Evolutionary conservation across 129 eudicot genomes (phyloP).

Genomic region (Calendula officinalis): DNA sequence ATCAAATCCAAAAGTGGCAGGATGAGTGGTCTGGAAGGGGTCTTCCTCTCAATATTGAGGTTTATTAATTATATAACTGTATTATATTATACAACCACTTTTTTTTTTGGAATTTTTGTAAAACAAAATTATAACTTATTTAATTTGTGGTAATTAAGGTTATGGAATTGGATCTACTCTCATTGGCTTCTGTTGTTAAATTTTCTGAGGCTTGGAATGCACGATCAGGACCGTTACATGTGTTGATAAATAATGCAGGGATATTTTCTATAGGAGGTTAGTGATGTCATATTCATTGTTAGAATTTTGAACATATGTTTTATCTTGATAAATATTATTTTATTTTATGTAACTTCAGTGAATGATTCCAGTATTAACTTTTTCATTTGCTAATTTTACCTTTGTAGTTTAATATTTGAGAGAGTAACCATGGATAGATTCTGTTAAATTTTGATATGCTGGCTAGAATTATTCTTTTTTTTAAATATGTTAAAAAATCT

Average conservation of each 20-base stretch:
- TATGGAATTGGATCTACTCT: constrained; percentile 87
- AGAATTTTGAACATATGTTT: not conserved
- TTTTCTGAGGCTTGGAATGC: constrained; percentile 92
- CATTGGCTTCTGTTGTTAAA: constrained; percentile 80
- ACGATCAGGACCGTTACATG: constrained; percentile 79
- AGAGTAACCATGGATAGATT: not conserved
- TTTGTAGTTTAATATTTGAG: not conserved
- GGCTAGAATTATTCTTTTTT: constrained; percentile 4
- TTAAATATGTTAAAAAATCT: no score
- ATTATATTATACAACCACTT: no score
- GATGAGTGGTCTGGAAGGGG: constrained; percentile 80
- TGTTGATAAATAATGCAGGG: constrained; percentile 90
- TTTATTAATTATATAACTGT: no score
- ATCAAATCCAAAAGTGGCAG: constrained; percentile 75
- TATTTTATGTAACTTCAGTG: not conserved
- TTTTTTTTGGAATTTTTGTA: not conserved
- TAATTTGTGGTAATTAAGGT: constrained; percentile 39
- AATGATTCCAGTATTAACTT: not conserved
- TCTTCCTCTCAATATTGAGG: constrained; percentile 90
- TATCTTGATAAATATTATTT: not conserved
- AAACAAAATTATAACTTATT: constrained; percentile 19
- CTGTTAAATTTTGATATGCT: constrained; percentile 1
- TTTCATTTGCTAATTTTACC: no score
- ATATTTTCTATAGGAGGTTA: constrained; percentile 92
- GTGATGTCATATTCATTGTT: constrained; percentile 23